Base-by-base conservation (phyloP, 2,329 filamentous ascomycete genomes). In the Cladosporium sp. region DNA sequence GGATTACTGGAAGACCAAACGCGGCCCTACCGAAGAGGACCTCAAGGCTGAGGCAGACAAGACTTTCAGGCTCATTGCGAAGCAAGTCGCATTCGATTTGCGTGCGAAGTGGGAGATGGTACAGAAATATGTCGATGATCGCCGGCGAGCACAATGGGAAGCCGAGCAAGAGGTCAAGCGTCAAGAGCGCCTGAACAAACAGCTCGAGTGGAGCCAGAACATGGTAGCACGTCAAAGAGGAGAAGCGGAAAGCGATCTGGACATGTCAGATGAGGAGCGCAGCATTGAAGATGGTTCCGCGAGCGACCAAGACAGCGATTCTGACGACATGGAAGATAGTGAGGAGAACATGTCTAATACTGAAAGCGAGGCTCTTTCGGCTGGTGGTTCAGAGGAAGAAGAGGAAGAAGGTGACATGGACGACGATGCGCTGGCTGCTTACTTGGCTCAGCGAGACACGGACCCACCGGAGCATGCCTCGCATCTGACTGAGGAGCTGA, bases 11-110 rank as follows among this genome's bases (percentile, higher is more conserved):
- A 78, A 86, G 55, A 79, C 84, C 56, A 84, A 85, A 57, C 88
- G 91, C 65, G 88, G 88, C 11, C 90, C 90, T 66, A 86, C 87
- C 0, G 80, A 83, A 1, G 91, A 97, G 68, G 88, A 97, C 70
- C 82, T 97, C 17, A 87, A 92, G 66, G 84, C 84, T 14, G 93
- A 97, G 70, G 86, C 89, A 60, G 81, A 83, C 55, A 85, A 87
- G 22, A 80, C 67, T 34, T 86, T 66, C 86, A 86, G 73, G 80
- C 86, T 61, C 76, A 78, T 47, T 83, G 96, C 94, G 72, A 90
- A 85, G 61, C 82, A 86, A 60, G 83, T 97, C 15, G 79, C 88
- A 40, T 82, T 80, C 58, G 85, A 88, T 69, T 72, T 88, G 59
- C 82, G 83, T 62, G 80, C 81, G 60, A 81, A 84, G 64, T 88